These are phyloP conservation scores for Linum trigynum DNA, from an alignment of 345 rosid genomes.

Conservation along the genomic window DNA sequence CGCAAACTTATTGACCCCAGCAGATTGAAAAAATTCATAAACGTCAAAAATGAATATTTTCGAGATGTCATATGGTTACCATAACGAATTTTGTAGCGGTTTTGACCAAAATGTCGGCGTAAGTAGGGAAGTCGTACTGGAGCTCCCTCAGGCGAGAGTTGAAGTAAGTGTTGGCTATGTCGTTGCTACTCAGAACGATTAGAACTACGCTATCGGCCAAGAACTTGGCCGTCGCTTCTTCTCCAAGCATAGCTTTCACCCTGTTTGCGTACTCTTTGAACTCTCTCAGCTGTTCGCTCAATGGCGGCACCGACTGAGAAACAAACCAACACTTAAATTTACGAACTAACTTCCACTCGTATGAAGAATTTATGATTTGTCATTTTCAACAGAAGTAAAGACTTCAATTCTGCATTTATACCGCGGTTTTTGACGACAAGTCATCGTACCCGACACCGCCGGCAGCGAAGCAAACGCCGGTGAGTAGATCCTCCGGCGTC, in stretches of 20 bases:
- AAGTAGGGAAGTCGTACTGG: not conserved
- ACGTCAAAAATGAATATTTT: not conserved
- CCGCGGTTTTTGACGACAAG: not conserved
- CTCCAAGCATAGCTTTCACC: slow-evolving; percentile 1
- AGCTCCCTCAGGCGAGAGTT: not conserved
- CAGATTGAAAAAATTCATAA: not conserved
- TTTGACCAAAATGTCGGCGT: not conserved
- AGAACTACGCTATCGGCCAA: not conserved
- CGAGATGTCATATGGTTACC: not conserved
- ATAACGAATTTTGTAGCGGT: not conserved
- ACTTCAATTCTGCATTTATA: not conserved
- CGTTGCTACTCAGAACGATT: slow-evolving; percentile 2
- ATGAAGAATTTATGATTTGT: not conserved
- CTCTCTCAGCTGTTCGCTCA: not conserved
- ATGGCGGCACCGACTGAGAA: not conserved
- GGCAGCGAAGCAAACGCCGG: slow-evolving; percentile 3
- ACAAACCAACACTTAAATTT: not conserved
- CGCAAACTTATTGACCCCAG: not conserved
- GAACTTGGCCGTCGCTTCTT: not conserved
- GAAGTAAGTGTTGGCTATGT: slow-evolving; percentile 2
- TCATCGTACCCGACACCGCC: slow-evolving; percentile 2
- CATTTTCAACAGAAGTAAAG: not conserved
- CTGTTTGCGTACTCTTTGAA: not conserved
- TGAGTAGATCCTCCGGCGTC: not conserved
- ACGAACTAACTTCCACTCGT: not conserved